These are phyloP conservation scores for Sphaerobolus stellatus DNA, from an alignment of 1,284 basidiomycete species.

Conservation along the genomic window DNA sequence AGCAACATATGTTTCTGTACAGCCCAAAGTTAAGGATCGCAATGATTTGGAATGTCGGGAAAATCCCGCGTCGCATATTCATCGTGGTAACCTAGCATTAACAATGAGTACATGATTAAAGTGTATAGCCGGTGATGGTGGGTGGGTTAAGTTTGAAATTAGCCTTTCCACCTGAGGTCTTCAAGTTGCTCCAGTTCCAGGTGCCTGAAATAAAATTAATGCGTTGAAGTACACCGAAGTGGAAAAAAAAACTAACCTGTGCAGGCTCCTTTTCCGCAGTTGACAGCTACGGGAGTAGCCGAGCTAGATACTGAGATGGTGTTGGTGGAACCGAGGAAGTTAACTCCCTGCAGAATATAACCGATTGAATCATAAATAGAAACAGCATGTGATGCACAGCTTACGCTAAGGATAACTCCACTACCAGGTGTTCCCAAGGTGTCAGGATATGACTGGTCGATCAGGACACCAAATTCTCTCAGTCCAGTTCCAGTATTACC, in stretches of 20 bases:
- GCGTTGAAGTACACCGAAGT: not conserved
- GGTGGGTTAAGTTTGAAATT: constrained; percentile 7
- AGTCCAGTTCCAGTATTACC: constrained; percentile 44
- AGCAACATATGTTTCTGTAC: too few species aligned
- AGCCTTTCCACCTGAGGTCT: constrained; percentile 42
- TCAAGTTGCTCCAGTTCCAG: constrained; percentile 54
- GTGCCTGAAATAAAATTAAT: constrained; percentile 41
- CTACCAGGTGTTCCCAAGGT: constrained; percentile 45
- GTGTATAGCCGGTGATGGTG: not conserved
- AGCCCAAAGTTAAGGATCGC: too few species aligned
- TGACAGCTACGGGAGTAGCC: constrained; percentile 40
- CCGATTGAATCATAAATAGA: not conserved
- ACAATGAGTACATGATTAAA: too few species aligned
- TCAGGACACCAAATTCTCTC: constrained; percentile 43
- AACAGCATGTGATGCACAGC: constrained; percentile 9
- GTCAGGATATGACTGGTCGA: constrained; percentile 43
- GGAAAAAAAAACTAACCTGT: constrained; percentile 28
- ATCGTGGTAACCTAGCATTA: too few species aligned
- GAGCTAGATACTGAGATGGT: constrained; percentile 35
- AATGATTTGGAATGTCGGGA: too few species aligned
- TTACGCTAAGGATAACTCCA: constrained; percentile 38
- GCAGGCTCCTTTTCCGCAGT: constrained; percentile 48
- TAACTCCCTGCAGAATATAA: constrained; percentile 33
- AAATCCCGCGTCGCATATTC: too few species aligned
- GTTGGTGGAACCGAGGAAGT: constrained; percentile 37